phyloP scores from a whole-genome alignment of 2,329 filamentous ascomycete species.

The Epichloe uncinata region DNA sequence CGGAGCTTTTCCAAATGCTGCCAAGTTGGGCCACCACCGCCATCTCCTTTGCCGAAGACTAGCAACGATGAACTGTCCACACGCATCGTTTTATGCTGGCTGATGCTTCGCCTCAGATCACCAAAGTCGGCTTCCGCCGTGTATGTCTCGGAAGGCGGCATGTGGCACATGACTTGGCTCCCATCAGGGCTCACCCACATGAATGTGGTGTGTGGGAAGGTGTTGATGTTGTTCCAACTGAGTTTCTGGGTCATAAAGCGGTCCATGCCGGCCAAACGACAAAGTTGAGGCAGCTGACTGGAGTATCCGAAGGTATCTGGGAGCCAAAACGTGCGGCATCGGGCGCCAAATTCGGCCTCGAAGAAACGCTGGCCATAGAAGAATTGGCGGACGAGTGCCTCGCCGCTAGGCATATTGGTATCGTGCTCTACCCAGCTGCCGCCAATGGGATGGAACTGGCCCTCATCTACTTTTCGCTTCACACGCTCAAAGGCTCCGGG shows the following conservation, averaged over 20 bases:
- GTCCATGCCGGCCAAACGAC: conserved; percentile 86
- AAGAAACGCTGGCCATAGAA: conserved; percentile 93
- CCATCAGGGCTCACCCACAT: conserved; percentile 96
- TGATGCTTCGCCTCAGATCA: conserved; percentile 78
- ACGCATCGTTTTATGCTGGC: conserved; percentile 90
- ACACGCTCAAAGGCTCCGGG: conserved; percentile 82
- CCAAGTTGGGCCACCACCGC: conserved; percentile 88
- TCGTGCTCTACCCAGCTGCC: conserved; percentile 99
- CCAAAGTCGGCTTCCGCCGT: conserved; percentile 91
- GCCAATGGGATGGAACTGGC: conserved; percentile 86
- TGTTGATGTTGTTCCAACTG: conserved; percentile 99
- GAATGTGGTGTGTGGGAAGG: conserved; percentile 96
- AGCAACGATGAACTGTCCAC: conserved; percentile 82
- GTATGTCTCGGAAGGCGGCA: conserved; percentile 92
- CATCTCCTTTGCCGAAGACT: conserved; percentile 93
- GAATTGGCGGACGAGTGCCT: conserved; percentile 88
- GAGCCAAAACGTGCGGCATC: conserved; percentile 89
- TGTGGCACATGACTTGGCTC: conserved; percentile 93
- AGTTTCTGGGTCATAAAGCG: conserved; percentile 97
- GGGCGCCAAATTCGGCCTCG: conserved; percentile 78
- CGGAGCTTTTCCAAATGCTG: conserved; percentile 90
- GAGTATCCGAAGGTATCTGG: conserved; percentile 98
- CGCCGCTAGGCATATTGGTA: conserved; percentile 91
- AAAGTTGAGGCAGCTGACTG: conserved; percentile 84
- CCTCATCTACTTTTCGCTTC: conserved; percentile 79